phyloP scores from a whole-genome alignment of 257 asterid genomes.

The Craterostigma plantagineum region DNA sequence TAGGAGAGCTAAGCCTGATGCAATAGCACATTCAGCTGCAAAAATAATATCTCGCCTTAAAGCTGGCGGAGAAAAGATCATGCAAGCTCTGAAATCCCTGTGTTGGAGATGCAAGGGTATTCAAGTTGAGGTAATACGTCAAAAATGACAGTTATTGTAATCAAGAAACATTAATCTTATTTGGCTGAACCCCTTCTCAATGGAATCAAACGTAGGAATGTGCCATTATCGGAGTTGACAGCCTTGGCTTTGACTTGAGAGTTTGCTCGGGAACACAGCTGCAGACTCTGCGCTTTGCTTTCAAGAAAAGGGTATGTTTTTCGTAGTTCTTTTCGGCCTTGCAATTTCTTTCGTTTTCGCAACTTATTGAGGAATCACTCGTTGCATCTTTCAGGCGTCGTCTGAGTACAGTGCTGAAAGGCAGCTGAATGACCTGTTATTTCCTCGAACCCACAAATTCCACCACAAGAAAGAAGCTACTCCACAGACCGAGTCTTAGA shows the following conservation, averaged over 20 bases:
- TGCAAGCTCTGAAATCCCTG: conserved; percentile 76
- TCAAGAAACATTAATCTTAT: conserved; percentile 2
- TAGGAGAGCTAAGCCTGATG: conserved; percentile 81
- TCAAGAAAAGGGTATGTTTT: conserved; percentile 61
- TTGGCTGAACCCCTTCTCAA: conserved; percentile 1
- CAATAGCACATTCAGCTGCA: conserved; percentile 86
- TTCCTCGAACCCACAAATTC: conserved; percentile 51
- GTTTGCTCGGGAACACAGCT: conserved; percentile 84
- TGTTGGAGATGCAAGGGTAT: conserved; percentile 97
- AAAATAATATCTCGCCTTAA: conserved; percentile 71
- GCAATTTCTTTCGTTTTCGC: neutral
- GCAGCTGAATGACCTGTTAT: conserved; percentile 57
- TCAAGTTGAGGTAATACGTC: conserved; percentile 91
- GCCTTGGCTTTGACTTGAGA: conserved; percentile 88
- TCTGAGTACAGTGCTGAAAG: conserved; percentile 91
- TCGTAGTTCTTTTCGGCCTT: no score
- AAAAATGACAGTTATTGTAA: conserved; percentile 1
- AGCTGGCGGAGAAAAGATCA: conserved; percentile 89
- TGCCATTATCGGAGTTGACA: conserved; percentile 75
- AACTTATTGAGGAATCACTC: neutral
- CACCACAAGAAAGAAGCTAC: conserved; percentile 75
- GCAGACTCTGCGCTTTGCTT: conserved; percentile 80
- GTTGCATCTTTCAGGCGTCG: conserved; percentile 42
- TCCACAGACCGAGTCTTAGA: conserved; percentile 55
- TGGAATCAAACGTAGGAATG: conserved; percentile 45